Percentiles rank a stretch among this genome's conserved stretches.
These are phyloP conservation scores for Aquilaria sinensis DNA, from an alignment of 345 rosid species.

Conservation along the genomic window DNA sequence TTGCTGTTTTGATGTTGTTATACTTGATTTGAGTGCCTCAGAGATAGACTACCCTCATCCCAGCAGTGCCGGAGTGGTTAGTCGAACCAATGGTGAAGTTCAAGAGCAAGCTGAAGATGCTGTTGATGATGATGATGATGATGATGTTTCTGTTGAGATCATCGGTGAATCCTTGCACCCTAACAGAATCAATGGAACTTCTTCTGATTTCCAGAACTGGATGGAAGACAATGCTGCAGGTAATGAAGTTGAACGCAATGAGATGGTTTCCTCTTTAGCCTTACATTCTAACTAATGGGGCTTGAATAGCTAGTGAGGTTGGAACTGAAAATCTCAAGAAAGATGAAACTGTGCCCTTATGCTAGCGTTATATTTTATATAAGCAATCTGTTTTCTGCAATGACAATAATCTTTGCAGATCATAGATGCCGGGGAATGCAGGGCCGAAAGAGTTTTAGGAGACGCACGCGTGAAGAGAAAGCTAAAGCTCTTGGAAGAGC, in stretches of 20 bases:
- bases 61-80: not conserved
- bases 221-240: not conserved
- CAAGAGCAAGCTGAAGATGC: slow-evolving; percentile 13
- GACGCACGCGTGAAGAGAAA: not conserved
- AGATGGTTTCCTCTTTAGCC: no score
- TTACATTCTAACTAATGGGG: no score
- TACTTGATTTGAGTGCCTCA: not conserved
- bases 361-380: no score
- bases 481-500: slow-evolving; percentile 10
- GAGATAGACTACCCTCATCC: slow-evolving; percentile 8
- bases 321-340: no score
- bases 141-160: not conserved
- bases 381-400: no score
- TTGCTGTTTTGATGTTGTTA: not conserved
- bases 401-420: no score
- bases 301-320: no score
- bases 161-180: not conserved
- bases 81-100: not conserved
- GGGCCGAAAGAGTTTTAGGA: not conserved
- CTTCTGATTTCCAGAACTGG: not conserved
- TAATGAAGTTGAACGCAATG: not conserved
- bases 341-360: no score
- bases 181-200: no score
- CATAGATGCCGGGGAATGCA: no score
- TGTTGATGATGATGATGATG: slow-evolving; percentile 22